Evolutionary conservation across 108 stramenopile species (phyloP).

Genomic region (Mediolabrus comicus): DNA sequence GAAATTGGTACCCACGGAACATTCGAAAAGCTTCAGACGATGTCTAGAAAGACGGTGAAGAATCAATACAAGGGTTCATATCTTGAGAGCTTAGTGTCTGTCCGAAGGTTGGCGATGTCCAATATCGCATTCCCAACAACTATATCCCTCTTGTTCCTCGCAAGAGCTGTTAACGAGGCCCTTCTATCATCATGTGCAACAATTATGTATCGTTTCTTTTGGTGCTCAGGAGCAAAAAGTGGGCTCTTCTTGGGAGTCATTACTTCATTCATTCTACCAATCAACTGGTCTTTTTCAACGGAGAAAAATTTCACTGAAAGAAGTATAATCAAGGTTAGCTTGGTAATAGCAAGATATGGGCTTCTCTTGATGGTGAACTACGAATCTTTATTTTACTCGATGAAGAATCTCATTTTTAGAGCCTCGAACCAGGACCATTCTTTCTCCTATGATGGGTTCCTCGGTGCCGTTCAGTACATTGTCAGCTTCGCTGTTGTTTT

Average conservation of each 20-base stretch:
- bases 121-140: constrained; percentile 45
- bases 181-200: constrained; percentile 34
- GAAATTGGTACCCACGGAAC: constrained; percentile 12
- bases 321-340: constrained; percentile 10
- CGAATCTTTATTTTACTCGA: constrained; percentile 28
- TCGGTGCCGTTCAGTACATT: constrained; percentile 32
- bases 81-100: constrained; percentile 24
- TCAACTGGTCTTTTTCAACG: constrained; percentile 21
- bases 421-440: constrained; percentile 1
- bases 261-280: constrained; percentile 26
- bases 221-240: constrained; percentile 24
- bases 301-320: constrained; percentile 12
- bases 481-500: constrained; percentile 23
- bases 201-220: constrained; percentile 33
- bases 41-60: constrained; percentile 27
- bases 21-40: constrained; percentile 40
- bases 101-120: constrained; percentile 27
- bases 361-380: constrained; percentile 41
- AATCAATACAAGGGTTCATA: constrained; percentile 21
- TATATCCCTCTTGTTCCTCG: constrained; percentile 12
- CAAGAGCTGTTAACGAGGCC: constrained; percentile 14
- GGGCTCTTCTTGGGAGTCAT: constrained; percentile 35
- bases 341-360: constrained; percentile 25
- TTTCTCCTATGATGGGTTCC: constrained; percentile 22
- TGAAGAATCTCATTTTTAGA: constrained; percentile 8